Base-by-base conservation (phyloP, 495 filamentous ascomycete species). In the Xylaria acuta region DNA sequence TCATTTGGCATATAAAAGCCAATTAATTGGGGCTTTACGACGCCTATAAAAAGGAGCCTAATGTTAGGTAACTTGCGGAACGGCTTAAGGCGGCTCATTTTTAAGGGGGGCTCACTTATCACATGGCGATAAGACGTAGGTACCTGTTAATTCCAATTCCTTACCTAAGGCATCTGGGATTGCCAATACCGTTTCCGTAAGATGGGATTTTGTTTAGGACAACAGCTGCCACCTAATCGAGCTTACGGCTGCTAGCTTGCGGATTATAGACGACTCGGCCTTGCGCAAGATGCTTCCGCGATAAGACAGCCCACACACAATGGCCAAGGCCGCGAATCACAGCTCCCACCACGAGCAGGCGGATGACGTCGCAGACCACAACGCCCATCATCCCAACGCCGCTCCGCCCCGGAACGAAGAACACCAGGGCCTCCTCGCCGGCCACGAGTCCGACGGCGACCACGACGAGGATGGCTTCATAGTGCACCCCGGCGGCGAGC, bases 301-400 rank as follows among this genome's bases (percentile, higher is more conserved):
- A 73, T 76, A 76, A 75, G 40, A 34, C 27, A 59, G 27, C 22
- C 30, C 18, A 67, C 32, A 38, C 76, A 80, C 74, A 75, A 85
- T 84, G 84, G 81, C 82, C 80, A 82, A 80, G 81, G 82, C 82
- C 80, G 80, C 75, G 68, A 75, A 77, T 64, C 70, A 79, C 72
- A 82, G 79, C 81, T 77, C 75, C 71, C 67, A 69, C 68, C 77
- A 69, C 74, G 77, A 76, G 74, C 77, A 76, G 27, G 16, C 70
- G 27, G 59, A 56, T 49, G 56, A 49, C 51, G 58, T 53, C 49
- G 63, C 72, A n/a, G 67, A 56, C 62, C 56, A 22, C 18, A 30
- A 49, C 14, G 34, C 45, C 25, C 74, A 74, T 74, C 74, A 74
- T 74, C 27, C 58, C 56, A 71, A 67, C 25, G 74, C 75, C 59